Evolutionary conservation across 1,284 basidiomycete genomes (phyloP), one percentile per base, ranked within the genome.

Genomic region (Xerocomus nothofagi): DNA sequence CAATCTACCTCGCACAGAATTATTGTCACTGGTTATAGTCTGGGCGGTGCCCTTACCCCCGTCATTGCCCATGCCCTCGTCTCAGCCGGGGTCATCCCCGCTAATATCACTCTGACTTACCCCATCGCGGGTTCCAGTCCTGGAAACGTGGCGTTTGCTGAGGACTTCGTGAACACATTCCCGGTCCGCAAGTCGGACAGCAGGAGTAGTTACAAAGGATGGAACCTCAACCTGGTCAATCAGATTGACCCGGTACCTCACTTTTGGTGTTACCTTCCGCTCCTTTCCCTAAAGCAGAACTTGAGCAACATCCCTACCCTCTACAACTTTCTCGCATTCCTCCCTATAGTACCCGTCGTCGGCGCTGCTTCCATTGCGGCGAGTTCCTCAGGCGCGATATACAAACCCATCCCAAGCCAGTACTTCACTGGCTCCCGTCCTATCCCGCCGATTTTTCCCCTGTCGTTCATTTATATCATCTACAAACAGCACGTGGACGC

Each of bases 221-320:
- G 56, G 56, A 58, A 56, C 36, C 46, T 33, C 23, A 56, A 56
- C 33, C 39, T 58, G 15, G 47, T 58, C 33, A 57, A 57, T 34
- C 18, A 15, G 5, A 40, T 46, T 10, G 49, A 57, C 2, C 15
- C 42, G 6, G 40, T 48, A 14, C 53, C 56, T 2, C 56, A 58
- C 18, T 49, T 46, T 3, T 57, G 56, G 56, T 46, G 44, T 3
- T 11, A 20, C 14, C n/a, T 14, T 7, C 32, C 4, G 11, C 2
- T 3, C 11, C 14, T 23, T 32, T 51, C 45, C 15, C 31, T 29
- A 2, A 26, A 37, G 17, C 56, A 56, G 49, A 49, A 58, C 40
- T 6, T 58, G 37, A 15, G 8, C 5, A 57, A 49, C 20, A 44
- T 52, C 15, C 38, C 46, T 9, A 3, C 41, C 10, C 41, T 57